Evolutionary conservation across 176 grass and related monocot species (phyloP).

Genomic region (Alopecurus myosuroides): DNA sequence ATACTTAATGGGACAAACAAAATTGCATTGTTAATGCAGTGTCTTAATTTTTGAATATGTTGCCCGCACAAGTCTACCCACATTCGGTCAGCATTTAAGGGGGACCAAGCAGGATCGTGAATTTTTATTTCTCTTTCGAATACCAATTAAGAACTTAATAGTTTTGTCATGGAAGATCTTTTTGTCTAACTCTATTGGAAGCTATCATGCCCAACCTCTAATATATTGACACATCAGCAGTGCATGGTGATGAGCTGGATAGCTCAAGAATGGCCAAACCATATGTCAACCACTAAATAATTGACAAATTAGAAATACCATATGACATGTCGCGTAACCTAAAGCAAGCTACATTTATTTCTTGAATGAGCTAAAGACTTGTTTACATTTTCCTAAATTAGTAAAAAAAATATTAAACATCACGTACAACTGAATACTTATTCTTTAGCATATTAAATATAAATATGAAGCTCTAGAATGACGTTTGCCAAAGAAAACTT

Average conservation of each 20-base stretch:
- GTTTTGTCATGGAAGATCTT: not conserved
- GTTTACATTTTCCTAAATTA: not conserved
- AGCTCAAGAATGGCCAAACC: not conserved
- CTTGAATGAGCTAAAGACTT: not conserved
- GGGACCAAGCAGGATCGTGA: not conserved
- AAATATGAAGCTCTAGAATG: not conserved
- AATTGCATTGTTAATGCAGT: not conserved
- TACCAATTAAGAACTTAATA: not conserved
- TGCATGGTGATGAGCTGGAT: not conserved
- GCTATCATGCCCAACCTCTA: not conserved
- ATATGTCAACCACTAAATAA: not conserved
- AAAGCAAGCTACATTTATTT: not conserved
- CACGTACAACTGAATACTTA: not conserved
- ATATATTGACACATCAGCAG: conserved; percentile 10
- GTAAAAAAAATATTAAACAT: not conserved
- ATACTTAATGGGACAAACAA: not conserved
- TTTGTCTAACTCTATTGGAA: conserved; percentile 11
- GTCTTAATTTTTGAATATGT: not conserved
- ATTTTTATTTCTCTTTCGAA: not conserved
- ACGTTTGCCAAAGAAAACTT: not conserved
- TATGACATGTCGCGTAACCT: not conserved
- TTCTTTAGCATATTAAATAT: no score
- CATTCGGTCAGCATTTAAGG: not conserved
- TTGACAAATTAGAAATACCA: conserved; percentile 17
- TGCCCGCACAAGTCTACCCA: not conserved